Conservation (phyloP, 1,284 basidiomycete genomes). For the Ceratobasidium sp. region DNA sequence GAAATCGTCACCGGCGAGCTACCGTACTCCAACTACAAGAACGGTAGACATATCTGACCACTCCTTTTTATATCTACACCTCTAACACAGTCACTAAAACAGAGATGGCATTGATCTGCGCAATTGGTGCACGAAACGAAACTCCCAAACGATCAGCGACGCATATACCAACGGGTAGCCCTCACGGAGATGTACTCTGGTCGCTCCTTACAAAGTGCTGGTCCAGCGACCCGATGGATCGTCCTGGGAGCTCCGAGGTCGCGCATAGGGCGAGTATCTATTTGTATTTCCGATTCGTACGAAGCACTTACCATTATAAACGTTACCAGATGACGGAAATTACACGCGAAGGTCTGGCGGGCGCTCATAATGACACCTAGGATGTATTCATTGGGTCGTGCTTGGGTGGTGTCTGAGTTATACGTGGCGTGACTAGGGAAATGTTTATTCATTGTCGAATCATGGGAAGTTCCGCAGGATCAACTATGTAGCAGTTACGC, state of each 20-base stretch:
- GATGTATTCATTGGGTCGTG: too few species aligned
- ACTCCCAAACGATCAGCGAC: not conserved
- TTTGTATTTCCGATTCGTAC: too few species aligned
- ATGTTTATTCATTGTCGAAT: too few species aligned
- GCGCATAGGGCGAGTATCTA: too few species aligned
- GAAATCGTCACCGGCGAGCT: slow-evolving; percentile 10
- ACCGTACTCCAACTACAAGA: not conserved
- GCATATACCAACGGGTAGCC: not conserved
- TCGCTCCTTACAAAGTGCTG: not conserved
- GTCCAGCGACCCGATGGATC: not conserved
- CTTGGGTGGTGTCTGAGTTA: too few species aligned
- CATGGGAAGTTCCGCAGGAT: too few species aligned
- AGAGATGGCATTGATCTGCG: not conserved
- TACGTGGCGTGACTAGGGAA: too few species aligned
- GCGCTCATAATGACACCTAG: too few species aligned
- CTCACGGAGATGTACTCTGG: slow-evolving; percentile 12
- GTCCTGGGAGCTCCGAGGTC: not conserved
- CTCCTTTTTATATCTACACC: not conserved
- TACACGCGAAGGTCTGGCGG: not conserved
- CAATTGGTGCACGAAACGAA: too few species aligned
- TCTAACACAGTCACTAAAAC: not conserved
- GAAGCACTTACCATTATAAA: too few species aligned
- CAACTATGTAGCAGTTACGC: too few species aligned
- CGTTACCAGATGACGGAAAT: not conserved
- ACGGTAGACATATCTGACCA: not conserved